A percentile compares a stretch with the other conserved stretches of the same genome.
Conservation (phyloP, 352 stramenopile genomes). For the Phytophthora colocasiae region DNA sequence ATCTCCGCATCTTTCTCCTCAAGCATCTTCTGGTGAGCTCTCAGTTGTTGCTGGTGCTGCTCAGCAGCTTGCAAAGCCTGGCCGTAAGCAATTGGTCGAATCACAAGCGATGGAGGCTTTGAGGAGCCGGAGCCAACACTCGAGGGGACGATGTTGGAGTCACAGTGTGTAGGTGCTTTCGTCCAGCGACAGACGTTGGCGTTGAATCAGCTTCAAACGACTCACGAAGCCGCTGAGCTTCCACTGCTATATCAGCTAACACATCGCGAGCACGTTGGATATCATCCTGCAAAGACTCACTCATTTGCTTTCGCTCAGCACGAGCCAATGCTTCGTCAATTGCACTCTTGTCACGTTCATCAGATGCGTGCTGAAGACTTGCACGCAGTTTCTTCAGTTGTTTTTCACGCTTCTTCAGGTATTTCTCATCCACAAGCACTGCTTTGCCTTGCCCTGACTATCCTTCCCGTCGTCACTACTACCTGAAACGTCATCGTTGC, state of each 20-base stretch:
- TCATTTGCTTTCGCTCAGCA: constrained; percentile 81
- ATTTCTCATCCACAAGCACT: constrained; percentile 79
- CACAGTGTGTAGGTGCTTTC: constrained; percentile 41
- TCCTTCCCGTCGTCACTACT: constrained; percentile 48
- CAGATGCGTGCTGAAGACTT: constrained; percentile 46
- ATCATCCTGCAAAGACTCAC: constrained; percentile 64
- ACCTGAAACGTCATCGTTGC: constrained; percentile 35
- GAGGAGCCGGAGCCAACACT: constrained; percentile 8
- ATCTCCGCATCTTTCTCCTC: constrained; percentile 80
- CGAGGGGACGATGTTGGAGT: constrained; percentile 22
- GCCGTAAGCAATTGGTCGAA: constrained; percentile 75
- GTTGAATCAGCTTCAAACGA: constrained; percentile 11
- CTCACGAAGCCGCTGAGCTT: constrained; percentile 31
- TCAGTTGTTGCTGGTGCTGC: constrained; percentile 67
- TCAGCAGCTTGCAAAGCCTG: constrained; percentile 72
- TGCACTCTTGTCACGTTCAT: constrained; percentile 53
- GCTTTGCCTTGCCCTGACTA: constrained; percentile 36
- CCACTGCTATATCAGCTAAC: constrained; percentile 43
- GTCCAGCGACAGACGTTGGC: constrained; percentile 7
- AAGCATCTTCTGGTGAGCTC: constrained; percentile 63
- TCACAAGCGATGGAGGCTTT: constrained; percentile 62
- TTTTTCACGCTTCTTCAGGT: constrained; percentile 77
- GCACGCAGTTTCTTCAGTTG: constrained; percentile 75
- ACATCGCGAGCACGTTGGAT: constrained; percentile 53
- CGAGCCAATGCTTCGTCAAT: constrained; percentile 74